These are phyloP conservation scores for Isatis lusitanica DNA, from an alignment of 441 rosid genomes.

Conservation along the genomic window DNA sequence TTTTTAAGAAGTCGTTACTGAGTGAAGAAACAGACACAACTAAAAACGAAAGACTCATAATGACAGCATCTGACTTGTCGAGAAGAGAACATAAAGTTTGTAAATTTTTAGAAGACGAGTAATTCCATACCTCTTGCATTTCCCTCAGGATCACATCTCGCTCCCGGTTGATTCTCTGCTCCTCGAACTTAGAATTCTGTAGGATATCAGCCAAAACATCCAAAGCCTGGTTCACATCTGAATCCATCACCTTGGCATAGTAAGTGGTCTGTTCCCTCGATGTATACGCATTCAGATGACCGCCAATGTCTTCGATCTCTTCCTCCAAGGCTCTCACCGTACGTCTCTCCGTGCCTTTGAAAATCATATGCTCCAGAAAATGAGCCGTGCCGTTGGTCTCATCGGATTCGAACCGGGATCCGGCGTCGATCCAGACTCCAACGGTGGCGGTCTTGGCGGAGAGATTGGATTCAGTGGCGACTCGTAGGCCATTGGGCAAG, in stretches of 20 bases:
- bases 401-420: conserved; percentile 84
- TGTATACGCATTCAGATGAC: conserved; percentile 89
- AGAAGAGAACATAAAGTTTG: conserved; percentile 2
- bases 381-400: conserved; percentile 86
- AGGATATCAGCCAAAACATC: conserved; percentile 83
- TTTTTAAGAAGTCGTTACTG: neutral
- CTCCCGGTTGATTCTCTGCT: conserved; percentile 63
- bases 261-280: conserved; percentile 92
- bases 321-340: conserved; percentile 63
- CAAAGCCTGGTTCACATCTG: conserved; percentile 66
- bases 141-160: conserved; percentile 91
- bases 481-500: conserved; percentile 81
- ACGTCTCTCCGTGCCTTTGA: conserved; percentile 78
- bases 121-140: conserved; percentile 82
- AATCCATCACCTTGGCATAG: conserved; percentile 79
- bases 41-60: neutral
- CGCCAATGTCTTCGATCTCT: conserved; percentile 90
- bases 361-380: conserved; percentile 92
- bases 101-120: neutral
- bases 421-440: conserved; percentile 99
- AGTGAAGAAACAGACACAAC: neutral
- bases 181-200: conserved; percentile 90
- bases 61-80: neutral
- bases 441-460: conserved; percentile 83
- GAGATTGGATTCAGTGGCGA: conserved; percentile 89